Percentiles rank a stretch among this genome's conserved stretches.
These are phyloP conservation scores for Phoma herbarum DNA, from an alignment of 2,329 filamentous ascomycete species.

Conservation along the genomic window DNA sequence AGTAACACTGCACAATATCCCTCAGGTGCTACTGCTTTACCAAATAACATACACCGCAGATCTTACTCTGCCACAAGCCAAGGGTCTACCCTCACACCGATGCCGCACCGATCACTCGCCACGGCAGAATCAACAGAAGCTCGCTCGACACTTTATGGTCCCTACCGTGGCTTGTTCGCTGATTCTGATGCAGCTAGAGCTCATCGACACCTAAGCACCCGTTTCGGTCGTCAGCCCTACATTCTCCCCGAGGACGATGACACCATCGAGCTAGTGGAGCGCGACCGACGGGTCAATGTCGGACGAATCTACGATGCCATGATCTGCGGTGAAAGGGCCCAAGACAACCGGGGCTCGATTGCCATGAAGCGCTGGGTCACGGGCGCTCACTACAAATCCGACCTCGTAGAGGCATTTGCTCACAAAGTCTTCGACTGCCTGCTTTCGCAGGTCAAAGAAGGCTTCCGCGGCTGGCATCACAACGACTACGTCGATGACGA, in stretches of 20 bases:
- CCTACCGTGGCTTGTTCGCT: conserved; percentile 34
- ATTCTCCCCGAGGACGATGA: conserved; percentile 32
- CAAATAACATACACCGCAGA: conserved; percentile 24
- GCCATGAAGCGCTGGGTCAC: conserved; percentile 48
- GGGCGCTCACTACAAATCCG: conserved; percentile 39
- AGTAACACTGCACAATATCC: neutral
- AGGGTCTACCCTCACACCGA: conserved; percentile 11
- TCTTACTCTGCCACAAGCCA: conserved; percentile 8
- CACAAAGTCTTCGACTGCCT: conserved; percentile 48
- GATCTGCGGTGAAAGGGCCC: conserved; percentile 39
- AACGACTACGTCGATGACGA: conserved; percentile 49
- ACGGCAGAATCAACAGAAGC: conserved; percentile 3
- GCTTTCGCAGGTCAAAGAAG: conserved; percentile 39
- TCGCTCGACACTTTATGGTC: conserved; percentile 26
- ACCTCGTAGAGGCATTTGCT: conserved; percentile 45
- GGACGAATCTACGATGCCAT: conserved; percentile 48
- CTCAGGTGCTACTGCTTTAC: neutral
- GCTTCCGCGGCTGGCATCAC: conserved; percentile 48
- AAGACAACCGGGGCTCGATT: conserved; percentile 43
- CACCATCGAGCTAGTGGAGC: conserved; percentile 34
- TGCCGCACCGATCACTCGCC: conserved; percentile 13
- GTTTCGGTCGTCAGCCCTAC: conserved; percentile 41
- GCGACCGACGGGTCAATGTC: conserved; percentile 31
- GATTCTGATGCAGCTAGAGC: conserved; percentile 32
- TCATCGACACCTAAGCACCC: conserved; percentile 37